These are phyloP conservation scores for Colletotrichum cereale DNA, from an alignment of 2,329 filamentous ascomycete genomes.

Conservation along the genomic window DNA sequence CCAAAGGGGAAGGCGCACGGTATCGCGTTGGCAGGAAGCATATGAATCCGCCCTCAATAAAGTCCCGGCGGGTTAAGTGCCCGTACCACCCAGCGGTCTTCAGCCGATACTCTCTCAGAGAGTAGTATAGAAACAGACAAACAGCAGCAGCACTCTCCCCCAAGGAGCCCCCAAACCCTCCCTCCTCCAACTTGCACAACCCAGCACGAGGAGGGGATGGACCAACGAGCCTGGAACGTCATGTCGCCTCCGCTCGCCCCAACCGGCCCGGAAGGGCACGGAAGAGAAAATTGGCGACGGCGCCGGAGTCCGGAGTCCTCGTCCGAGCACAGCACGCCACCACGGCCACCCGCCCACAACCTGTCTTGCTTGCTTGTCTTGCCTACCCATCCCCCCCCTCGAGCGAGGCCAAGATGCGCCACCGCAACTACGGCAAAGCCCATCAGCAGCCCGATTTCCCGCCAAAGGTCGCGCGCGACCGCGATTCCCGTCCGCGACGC, in stretches of 20 bases:
- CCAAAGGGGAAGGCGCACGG: neutral
- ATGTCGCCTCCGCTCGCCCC: neutral
- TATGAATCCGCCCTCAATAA: neutral
- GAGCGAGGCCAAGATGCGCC: neutral
- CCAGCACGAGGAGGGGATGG: neutral
- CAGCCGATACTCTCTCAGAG: neutral
- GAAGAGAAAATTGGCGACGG: neutral
- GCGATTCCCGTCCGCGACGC: neutral
- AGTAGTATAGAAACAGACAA: neutral
- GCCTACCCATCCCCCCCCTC: neutral
- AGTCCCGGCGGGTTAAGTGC: neutral
- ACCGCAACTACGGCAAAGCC: neutral
- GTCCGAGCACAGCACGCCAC: neutral
- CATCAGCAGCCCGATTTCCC: neutral
- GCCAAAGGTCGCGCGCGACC: neutral
- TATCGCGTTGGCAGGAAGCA: neutral
- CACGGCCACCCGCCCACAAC: no score
- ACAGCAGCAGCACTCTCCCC: neutral
- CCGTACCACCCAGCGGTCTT: neutral
- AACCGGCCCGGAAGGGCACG: neutral
- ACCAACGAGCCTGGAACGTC: neutral
- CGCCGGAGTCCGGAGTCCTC: neutral
- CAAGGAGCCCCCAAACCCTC: neutral
- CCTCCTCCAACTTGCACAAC: neutral
- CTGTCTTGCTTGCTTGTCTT: neutral